Evolutionary conservation across 2,329 filamentous ascomycete genomes (phyloP), one percentile per base, ranked within the genome.

Genomic region (Botrytis sinoallii): DNA sequence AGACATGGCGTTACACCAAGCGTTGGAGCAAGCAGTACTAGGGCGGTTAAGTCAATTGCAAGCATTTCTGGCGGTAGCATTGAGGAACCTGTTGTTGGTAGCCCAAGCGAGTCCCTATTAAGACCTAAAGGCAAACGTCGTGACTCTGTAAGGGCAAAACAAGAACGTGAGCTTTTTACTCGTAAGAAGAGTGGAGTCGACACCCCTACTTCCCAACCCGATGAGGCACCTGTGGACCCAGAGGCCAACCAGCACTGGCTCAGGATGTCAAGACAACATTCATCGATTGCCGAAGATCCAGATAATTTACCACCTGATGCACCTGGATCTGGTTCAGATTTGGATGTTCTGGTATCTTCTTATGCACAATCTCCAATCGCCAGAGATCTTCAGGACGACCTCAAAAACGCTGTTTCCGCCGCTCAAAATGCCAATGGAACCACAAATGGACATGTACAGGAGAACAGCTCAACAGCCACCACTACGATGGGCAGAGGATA

Each of bases 121-220:
- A 88, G 93, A 70, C 92, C 92, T 0, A 91, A 88, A 80, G 85
- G 84, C 76, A 92, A 90, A 79, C 90, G 94, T 40, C 90, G 91
- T 72, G 89, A 95, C 73, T 98, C 95, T 0, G 87, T 99, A 74
- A 93, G 91, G 77, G 86, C 92, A 78, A 93, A 92, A 76, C 96
- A 99, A 82, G 96, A 98, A 79, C 89, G 93, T 69, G 93, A 97
- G 80, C 88, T 99, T 1, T 99, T 92, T 81, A 97, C 95, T 0
- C 89, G 95, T 44, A 94, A 93, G 82, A 92, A 90, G 83, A 88
- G 87, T 69, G 83, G 86, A 8, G 85, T 88, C 10, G 86, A 88
- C 22, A 93, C 92, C 14, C 88, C 91, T 25, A 90, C 85, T 75
- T 89, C 88, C 42, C 88, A 87, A 79, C 88, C 90, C 72, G 90